phyloP scores from a whole-genome alignment of 805 yeast species.

The Yamadazyma sp. region DNA sequence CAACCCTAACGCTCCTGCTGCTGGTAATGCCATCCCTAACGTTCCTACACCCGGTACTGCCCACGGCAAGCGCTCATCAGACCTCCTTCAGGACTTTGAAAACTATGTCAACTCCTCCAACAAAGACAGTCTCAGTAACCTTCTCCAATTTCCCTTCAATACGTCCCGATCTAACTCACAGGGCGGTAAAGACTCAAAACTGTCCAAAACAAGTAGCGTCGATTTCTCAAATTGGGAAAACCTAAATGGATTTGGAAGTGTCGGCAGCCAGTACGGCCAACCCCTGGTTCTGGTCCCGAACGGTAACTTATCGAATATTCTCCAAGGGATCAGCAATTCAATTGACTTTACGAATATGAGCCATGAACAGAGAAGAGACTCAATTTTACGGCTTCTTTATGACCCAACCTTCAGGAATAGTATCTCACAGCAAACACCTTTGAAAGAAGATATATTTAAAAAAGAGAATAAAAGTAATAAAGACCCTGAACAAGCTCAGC shows the following conservation, averaged over 20 bases:
- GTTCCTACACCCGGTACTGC: constrained; percentile 20
- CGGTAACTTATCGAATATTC: constrained; percentile 31
- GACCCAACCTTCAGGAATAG: constrained; percentile 24
- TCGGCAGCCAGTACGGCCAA: constrained; percentile 1
- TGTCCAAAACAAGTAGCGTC: constrained; percentile 27
- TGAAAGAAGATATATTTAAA: constrained; percentile 41
- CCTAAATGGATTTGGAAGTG: constrained; percentile 15
- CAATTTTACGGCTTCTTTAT: constrained; percentile 36
- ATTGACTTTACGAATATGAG: constrained; percentile 40
- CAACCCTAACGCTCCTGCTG: constrained; percentile 3
- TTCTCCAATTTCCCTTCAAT: constrained; percentile 17
- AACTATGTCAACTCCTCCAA: constrained; percentile 22
- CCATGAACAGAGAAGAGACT: constrained; percentile 40
- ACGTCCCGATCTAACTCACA: constrained; percentile 18
- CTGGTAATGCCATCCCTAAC: constrained; percentile 41
- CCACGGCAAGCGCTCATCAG: constrained; percentile 25
- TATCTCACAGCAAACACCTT: constrained; percentile 19
- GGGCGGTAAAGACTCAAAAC: constrained; percentile 18
- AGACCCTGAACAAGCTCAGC: constrained; percentile 4
- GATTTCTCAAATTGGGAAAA: constrained; percentile 31
- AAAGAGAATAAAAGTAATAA: neutral
- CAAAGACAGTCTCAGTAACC: constrained; percentile 33
- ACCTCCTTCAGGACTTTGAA: constrained; percentile 33
- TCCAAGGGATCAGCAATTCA: constrained; percentile 34
- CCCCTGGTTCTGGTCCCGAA: constrained; percentile 10